Conservation (phyloP, 2,329 filamentous ascomycete species). For the Aspergillus vadensis region DNA sequence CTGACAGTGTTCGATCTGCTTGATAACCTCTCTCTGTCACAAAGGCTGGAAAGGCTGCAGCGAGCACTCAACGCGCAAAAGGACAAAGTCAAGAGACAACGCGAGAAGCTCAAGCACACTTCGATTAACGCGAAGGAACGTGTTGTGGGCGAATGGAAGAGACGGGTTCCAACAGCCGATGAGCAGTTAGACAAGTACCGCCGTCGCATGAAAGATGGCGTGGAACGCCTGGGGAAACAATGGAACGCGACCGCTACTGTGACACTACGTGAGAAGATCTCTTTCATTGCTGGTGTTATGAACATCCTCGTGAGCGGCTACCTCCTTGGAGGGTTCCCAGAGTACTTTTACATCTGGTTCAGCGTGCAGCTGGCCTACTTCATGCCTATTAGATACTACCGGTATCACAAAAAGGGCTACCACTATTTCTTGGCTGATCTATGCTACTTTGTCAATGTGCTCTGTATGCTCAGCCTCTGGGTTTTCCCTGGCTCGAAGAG, state of each 20-base stretch:
- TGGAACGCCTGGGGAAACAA: slow-evolving; percentile 80
- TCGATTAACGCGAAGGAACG: slow-evolving; percentile 80
- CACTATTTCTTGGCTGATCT: slow-evolving; percentile 97
- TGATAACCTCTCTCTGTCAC: slow-evolving; percentile 86
- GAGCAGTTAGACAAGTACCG: slow-evolving; percentile 91
- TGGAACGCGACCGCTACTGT: slow-evolving; percentile 92
- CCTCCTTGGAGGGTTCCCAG: slow-evolving; percentile 79
- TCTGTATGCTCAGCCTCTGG: slow-evolving; percentile 82
- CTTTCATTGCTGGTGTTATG: slow-evolving; percentile 93
- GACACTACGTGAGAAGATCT: slow-evolving; percentile 87
- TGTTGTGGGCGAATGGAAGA: slow-evolving; percentile 90
- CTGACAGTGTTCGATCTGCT: slow-evolving; percentile 90
- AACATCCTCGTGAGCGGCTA: slow-evolving; percentile 98
- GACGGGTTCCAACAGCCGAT: slow-evolving; percentile 80
- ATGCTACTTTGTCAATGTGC: slow-evolving; percentile 96
- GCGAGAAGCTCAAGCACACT: slow-evolving; percentile 74
- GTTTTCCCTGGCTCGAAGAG: slow-evolving; percentile 86
- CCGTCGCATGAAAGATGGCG: slow-evolving; percentile 80
- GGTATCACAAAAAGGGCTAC: slow-evolving; percentile 87
- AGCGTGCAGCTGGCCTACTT: slow-evolving; percentile 85
- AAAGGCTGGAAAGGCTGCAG: slow-evolving; percentile 89
- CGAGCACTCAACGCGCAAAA: slow-evolving; percentile 79
- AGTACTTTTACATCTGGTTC: slow-evolving; percentile 93
- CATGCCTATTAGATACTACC: slow-evolving; percentile 93
- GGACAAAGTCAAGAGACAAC: slow-evolving; percentile 79